Evolutionary conservation across 2,329 filamentous ascomycete genomes (phyloP).

Genomic region (Nemania sp.): DNA sequence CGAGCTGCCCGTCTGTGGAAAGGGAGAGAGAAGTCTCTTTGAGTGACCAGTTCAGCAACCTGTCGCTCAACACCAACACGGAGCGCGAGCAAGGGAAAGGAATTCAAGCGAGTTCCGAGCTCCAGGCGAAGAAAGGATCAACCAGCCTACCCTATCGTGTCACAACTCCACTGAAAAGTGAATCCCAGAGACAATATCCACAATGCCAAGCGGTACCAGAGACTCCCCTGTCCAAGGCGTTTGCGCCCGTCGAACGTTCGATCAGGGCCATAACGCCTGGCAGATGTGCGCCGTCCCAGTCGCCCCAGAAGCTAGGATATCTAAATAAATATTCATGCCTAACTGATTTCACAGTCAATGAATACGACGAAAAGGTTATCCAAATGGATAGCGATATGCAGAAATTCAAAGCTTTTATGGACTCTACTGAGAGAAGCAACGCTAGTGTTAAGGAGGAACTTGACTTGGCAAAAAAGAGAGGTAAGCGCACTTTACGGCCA

Average conservation of each 20-base stretch:
- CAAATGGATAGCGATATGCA: conserved; percentile 76
- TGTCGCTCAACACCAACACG: conserved; percentile 48
- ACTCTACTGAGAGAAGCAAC: conserved; percentile 67
- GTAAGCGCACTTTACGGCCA: conserved; percentile 50
- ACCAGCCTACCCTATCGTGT: conserved; percentile 29
- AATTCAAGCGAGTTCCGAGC: conserved; percentile 53
- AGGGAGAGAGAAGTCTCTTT: conserved; percentile 50
- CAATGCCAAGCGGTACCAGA: conserved; percentile 27
- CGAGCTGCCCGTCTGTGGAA: conserved; percentile 23
- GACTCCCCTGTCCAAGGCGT: too few species aligned
- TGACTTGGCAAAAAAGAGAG: conserved; percentile 72
- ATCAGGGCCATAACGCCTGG: conserved; percentile 38
- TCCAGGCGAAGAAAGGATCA: conserved; percentile 32
- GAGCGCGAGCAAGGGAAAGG: conserved; percentile 32
- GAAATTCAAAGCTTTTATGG: conserved; percentile 72
- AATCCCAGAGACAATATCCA: too few species aligned
- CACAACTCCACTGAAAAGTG: conserved; percentile 34
- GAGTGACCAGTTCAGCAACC: conserved; percentile 41
- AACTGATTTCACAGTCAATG: conserved; percentile 68
- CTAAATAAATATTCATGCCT: conserved; percentile 76
- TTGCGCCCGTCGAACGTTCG: conserved; percentile 35
- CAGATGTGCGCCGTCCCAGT: conserved; percentile 44
- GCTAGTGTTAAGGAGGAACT: conserved; percentile 74
- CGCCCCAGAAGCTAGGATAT: conserved; percentile 55
- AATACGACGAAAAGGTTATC: conserved; percentile 75